phyloP scores from a whole-genome alignment of 805 yeast species.

The Zygosaccharomyces rouxii region DNA sequence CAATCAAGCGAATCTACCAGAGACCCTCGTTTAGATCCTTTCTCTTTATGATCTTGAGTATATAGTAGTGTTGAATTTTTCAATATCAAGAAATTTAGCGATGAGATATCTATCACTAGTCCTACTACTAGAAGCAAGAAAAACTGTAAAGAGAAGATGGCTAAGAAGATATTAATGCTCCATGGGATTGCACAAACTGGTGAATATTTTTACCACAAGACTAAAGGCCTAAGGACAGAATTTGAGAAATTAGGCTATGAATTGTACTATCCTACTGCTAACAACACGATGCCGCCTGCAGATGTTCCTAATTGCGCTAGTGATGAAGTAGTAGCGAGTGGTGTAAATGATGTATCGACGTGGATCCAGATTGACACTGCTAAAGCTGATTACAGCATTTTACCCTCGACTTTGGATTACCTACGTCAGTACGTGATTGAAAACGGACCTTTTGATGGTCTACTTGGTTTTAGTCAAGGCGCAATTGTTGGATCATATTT shows the following conservation, averaged over 20 bases:
- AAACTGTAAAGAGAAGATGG: constrained; percentile 15
- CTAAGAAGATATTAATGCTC: constrained; percentile 62
- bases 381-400: constrained; percentile 32
- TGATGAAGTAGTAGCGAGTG: constrained; percentile 23
- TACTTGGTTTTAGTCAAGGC: constrained; percentile 92
- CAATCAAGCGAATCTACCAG: neutral
- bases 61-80: neutral
- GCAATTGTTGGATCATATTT: constrained; percentile 77
- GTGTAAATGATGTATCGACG: constrained; percentile 39
- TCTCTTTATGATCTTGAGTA: neutral
- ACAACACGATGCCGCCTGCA: constrained; percentile 51
- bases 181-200: constrained; percentile 92
- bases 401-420: constrained; percentile 39
- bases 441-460: constrained; percentile 75
- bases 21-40: neutral
- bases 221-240: constrained; percentile 76
- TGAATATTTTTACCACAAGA: constrained; percentile 71
- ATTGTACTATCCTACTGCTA: constrained; percentile 72
- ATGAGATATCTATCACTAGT: neutral
- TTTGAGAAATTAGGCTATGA: constrained; percentile 57
- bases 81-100: neutral
- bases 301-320: constrained; percentile 60
- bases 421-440: constrained; percentile 45
- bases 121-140: neutral
- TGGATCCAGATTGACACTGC: constrained; percentile 62